Evolutionary conservation across 2,329 filamentous ascomycete genomes (phyloP), one percentile per base, ranked within the genome.

Genomic region (Paraphoma sp.): DNA sequence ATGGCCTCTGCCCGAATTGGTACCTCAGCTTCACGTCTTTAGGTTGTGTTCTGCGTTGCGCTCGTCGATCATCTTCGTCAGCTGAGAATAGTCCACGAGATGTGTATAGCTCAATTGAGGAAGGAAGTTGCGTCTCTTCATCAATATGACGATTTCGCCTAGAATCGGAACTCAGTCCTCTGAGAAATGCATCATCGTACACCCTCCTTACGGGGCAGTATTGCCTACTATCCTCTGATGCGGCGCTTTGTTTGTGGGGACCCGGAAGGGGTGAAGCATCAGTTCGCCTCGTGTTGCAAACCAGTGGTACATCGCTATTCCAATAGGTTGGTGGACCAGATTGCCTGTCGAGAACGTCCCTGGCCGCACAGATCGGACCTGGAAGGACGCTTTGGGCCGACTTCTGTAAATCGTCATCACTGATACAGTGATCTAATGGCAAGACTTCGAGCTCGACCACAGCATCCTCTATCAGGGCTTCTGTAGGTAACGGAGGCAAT

Each of bases 11-110:
- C 6, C 54, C 54, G 16, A 60, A 60, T 16, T 50, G 36, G n/a
- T 63, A 60, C 38, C 36, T 49, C 28, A 57, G 48, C 9, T 58
- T 53, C 44, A 53, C 57, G 16, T 64, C 54, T 45, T 62, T 62
- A 4, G 56, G 61, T 14, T 50, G 41, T 10, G 40, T 54, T n/a
- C 48, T 50, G 16, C 51, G 48, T 18, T 38, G 28, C n/a, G 45
- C 47, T 16, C 18, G 30, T 28, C 33, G 4, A 11, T 48, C 46
- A 12, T 56, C 43, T 9, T 51, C 33, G n/a, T 42, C 42, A 3
- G 56, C 51, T 6, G 31, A 48, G 30, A 41, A 48, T 10, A 55
- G 36, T 12, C 44, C 50, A 6, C 50, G 51, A 31, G 57, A 36
- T 8, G 38, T 41, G 29, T 57, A 48, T 4, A 29, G 42, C 28